Evolutionary conservation across 495 filamentous ascomycete species (phyloP).

Genomic region (Tuber brumale): DNA sequence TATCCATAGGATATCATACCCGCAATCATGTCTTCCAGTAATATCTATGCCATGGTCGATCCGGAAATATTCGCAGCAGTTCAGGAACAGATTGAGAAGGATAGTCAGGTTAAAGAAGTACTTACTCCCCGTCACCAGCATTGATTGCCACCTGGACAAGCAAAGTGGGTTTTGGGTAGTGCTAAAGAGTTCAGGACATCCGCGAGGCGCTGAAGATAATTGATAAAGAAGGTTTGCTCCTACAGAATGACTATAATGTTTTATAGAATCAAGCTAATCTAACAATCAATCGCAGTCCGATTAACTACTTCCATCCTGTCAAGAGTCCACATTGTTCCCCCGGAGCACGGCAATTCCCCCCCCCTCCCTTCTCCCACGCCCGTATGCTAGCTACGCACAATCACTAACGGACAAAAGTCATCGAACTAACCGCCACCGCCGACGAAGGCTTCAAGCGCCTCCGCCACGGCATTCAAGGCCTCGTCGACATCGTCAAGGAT

Average conservation of each 20-base stretch:
- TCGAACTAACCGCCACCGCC: constrained; percentile 50
- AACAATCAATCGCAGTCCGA: constrained; percentile 47
- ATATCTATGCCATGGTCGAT: constrained; percentile 55
- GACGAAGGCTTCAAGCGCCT: constrained; percentile 54
- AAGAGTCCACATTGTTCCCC: constrained; percentile 79
- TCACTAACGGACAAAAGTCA: constrained; percentile 39
- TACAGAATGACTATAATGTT: background rate
- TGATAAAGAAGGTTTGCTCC: constrained; percentile 58
- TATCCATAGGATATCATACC: background rate
- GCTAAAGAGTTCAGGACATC: constrained; percentile 53
- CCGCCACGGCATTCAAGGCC: constrained; percentile 51
- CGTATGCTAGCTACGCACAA: background rate
- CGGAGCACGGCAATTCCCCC: constrained; percentile 59
- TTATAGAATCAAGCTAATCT: background rate
- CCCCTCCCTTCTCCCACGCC: background rate
- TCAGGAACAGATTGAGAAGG: constrained; percentile 83
- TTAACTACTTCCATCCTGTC: constrained; percentile 73
- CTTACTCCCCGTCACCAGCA: constrained; percentile 24
- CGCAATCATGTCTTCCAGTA: background rate
- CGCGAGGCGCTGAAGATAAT: constrained; percentile 71
- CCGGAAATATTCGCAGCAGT: constrained; percentile 79
- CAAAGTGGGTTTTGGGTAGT: background rate
- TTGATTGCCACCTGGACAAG: background rate
- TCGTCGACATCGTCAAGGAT: constrained; percentile 65
- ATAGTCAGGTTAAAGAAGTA: constrained; percentile 69